Percentiles rank a stretch among this genome's conserved stretches.
phyloP scores from a whole-genome alignment of 805 yeast species.

The Metschnikowia picachoensis region DNA sequence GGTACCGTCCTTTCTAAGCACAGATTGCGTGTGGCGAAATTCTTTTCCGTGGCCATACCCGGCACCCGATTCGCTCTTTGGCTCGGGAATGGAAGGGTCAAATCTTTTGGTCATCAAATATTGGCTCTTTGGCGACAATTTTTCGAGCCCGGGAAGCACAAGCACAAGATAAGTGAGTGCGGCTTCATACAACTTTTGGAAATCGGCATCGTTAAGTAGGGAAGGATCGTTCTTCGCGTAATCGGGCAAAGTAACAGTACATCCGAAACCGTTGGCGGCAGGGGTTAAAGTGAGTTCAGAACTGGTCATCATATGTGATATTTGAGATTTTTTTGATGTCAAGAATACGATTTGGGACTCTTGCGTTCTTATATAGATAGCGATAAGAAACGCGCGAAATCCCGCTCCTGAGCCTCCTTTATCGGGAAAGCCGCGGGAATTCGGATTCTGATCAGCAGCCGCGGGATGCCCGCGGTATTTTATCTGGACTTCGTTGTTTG shows the following conservation, averaged over 20 bases:
- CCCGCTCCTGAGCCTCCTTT: neutral
- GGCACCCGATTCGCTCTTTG: constrained; percentile 39
- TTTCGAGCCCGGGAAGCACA: constrained; percentile 68
- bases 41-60: constrained; percentile 85
- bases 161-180: constrained; percentile 67
- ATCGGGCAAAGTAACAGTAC: constrained; percentile 57
- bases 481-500: neutral
- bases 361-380: constrained; percentile 5
- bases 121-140: constrained; percentile 70
- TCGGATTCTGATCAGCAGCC: neutral
- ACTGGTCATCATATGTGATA: neutral
- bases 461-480: neutral
- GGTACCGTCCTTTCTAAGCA: constrained; percentile 75
- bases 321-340: neutral
- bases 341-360: neutral
- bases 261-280: constrained; percentile 49
- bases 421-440: constrained; percentile 6
- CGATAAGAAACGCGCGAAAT: constrained; percentile 8
- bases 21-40: constrained; percentile 48
- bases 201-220: constrained; percentile 60
- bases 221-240: constrained; percentile 71
- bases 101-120: constrained; percentile 70
- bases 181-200: constrained; percentile 57
- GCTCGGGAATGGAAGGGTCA: constrained; percentile 60
- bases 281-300: constrained; percentile 10